Conservation (phyloP, 371 early-diverging fungal genomes). For the Mortierella sp. region DNA sequence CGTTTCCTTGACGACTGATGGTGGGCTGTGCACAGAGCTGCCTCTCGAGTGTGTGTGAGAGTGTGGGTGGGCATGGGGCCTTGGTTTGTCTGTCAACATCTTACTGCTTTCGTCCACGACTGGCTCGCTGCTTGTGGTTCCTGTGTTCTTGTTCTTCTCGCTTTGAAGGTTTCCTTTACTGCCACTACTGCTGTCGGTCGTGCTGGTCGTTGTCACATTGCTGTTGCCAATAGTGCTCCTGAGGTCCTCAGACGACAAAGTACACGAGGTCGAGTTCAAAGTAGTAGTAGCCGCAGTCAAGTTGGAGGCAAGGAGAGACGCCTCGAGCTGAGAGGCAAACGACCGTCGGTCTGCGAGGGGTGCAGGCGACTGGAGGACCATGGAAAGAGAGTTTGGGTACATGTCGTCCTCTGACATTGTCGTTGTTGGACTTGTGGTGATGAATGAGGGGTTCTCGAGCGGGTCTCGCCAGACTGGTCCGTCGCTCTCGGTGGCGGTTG, state of each 20-base stretch:
- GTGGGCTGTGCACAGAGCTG: slow-evolving; percentile 25
- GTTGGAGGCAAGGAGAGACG: slow-evolving; percentile 1
- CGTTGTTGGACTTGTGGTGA: slow-evolving; percentile 29
- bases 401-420: slow-evolving; percentile 19
- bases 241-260: background rate
- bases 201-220: background rate
- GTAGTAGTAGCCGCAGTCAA: slow-evolving; percentile 9
- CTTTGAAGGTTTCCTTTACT: slow-evolving; percentile 1
- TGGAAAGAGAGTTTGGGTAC: slow-evolving; percentile 2
- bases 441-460: slow-evolving; percentile 15
- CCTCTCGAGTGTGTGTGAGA: slow-evolving; percentile 16
- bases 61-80: background rate
- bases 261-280: background rate
- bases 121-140: background rate
- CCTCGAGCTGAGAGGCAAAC: slow-evolving; percentile 1
- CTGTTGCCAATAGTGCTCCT: slow-evolving; percentile 7
- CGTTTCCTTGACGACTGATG: slow-evolving; percentile 68
- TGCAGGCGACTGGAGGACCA: background rate
- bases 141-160: background rate
- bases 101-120: background rate
- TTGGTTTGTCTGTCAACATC: background rate
- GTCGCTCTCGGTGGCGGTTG: background rate
- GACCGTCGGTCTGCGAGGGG: background rate
- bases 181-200: background rate
- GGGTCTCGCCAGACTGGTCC: slow-evolving; percentile 8